Evolutionary conservation across 257 asterid species (phyloP).

Genomic region (Petrea volubilis): DNA sequence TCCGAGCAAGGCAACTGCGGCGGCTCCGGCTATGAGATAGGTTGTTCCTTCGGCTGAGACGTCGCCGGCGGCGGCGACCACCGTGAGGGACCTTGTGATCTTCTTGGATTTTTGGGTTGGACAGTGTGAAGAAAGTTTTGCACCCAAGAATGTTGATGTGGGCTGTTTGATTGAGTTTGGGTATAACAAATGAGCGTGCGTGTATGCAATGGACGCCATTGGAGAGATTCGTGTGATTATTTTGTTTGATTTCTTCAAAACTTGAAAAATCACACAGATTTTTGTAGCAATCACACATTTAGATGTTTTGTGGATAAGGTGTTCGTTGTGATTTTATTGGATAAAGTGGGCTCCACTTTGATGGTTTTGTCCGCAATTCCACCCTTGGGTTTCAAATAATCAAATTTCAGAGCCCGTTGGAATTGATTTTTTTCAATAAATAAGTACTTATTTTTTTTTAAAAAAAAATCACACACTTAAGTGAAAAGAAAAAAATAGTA

Average conservation of each 20-base stretch:
- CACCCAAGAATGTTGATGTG: conserved; percentile 11
- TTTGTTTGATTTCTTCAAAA: background rate
- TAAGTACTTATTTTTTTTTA: too few species aligned
- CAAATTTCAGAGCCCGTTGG: too few species aligned
- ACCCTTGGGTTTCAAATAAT: too few species aligned
- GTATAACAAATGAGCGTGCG: background rate
- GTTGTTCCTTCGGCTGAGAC: conserved; percentile 45
- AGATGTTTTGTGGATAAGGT: background rate
- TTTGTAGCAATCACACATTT: background rate
- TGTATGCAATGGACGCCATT: conserved; percentile 39
- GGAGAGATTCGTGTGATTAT: background rate
- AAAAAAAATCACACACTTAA: too few species aligned
- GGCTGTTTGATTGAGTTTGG: conserved; percentile 21
- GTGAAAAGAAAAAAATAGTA: too few species aligned
- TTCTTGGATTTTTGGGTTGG: background rate
- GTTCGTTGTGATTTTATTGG: background rate
- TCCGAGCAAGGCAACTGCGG: conserved; percentile 48
- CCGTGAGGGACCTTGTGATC: conserved; percentile 30
- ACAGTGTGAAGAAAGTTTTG: conserved; percentile 12
- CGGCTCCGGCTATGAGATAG: conserved; percentile 56
- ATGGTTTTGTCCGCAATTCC: background rate
- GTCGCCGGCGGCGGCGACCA: conserved; percentile 60
- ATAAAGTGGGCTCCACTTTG: background rate
- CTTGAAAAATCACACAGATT: background rate
- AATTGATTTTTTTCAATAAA: too few species aligned